Conservation (phyloP, 495 filamentous ascomycete genomes). For the Aspergillus kassunensis region DNA sequence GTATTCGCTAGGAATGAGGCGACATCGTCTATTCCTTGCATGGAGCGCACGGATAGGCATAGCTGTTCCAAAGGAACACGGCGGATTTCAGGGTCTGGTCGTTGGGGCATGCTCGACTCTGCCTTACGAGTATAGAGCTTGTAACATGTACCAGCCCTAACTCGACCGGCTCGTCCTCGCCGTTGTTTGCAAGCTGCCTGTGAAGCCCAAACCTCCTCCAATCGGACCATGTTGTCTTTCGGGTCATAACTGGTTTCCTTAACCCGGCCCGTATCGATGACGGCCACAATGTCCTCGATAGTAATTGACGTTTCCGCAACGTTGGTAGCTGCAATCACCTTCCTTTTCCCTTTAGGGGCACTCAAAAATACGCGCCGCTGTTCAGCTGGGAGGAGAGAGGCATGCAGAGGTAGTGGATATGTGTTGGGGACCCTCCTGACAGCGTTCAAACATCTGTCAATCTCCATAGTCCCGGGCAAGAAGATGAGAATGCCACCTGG, state of each 20-base stretch:
- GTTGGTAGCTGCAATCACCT: constrained; percentile 91
- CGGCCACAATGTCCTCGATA: constrained; percentile 93
- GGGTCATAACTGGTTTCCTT: constrained; percentile 96
- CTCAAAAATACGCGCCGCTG: constrained; percentile 80
- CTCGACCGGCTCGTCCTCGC: constrained; percentile 90
- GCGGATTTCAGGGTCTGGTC: constrained; percentile 89
- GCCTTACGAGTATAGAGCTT: constrained; percentile 87
- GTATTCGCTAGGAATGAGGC: constrained; percentile 77
- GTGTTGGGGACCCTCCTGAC: constrained; percentile 65
- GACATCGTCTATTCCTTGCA: constrained; percentile 79
- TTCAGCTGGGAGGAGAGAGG: constrained; percentile 80
- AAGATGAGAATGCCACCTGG: constrained; percentile 92
- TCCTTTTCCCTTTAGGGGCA: constrained; percentile 74
- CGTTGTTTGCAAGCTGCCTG: constrained; percentile 93
- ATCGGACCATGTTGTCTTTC: constrained; percentile 86
- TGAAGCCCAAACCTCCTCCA: constrained; percentile 94
- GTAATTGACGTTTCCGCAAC: constrained; percentile 98
- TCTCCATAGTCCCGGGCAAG: constrained; percentile 80
- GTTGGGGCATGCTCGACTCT: constrained; percentile 80
- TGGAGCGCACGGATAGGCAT: constrained; percentile 88
- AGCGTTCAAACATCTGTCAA: constrained; percentile 71
- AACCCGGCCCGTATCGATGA: constrained; percentile 91
- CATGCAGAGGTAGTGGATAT: constrained; percentile 84
- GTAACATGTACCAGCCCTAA: constrained; percentile 86
- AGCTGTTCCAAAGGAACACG: constrained; percentile 91